These are phyloP conservation scores for Maudiozyma bulderi DNA, from an alignment of 805 yeast genomes.

Conservation along the genomic window DNA sequence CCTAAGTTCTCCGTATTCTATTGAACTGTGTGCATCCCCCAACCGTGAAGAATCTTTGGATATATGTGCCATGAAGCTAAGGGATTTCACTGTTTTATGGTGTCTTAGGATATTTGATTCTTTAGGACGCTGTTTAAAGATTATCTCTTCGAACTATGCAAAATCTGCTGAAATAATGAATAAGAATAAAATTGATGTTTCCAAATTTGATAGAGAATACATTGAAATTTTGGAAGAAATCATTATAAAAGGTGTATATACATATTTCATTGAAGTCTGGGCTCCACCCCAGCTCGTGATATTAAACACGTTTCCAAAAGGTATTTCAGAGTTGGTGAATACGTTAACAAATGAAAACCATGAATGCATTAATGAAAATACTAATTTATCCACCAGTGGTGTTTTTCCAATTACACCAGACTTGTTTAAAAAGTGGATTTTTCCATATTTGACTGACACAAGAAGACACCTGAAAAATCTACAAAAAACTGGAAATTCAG, in stretches of 20 bases:
- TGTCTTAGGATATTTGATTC: constrained; percentile 18
- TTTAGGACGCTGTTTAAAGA: constrained; percentile 10
- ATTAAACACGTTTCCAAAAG: constrained; percentile 34
- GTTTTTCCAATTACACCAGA: constrained; percentile 6
- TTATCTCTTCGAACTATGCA: not conserved
- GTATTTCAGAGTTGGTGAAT: constrained; percentile 19
- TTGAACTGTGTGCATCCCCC: constrained; percentile 17
- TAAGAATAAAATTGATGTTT: not conserved
- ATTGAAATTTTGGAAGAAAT: constrained; percentile 10
- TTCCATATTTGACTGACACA: constrained; percentile 39
- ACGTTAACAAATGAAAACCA: constrained; percentile 11
- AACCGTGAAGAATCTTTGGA: constrained; percentile 18
- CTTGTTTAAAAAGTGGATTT: constrained; percentile 25
- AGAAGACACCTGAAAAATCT: constrained; percentile 35
- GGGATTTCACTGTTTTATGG: constrained; percentile 27
- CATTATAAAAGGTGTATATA: constrained; percentile 16
- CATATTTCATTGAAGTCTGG: constrained; percentile 40
- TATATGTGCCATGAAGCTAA: constrained; percentile 23
- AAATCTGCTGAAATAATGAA: not conserved
- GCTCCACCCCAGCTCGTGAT: constrained; percentile 53
- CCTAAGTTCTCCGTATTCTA: constrained; percentile 12
- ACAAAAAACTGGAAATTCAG: constrained; percentile 6
- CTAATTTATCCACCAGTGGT: not conserved
- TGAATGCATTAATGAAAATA: constrained; percentile 5
- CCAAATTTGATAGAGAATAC: not conserved